phyloP scores from a whole-genome alignment of 768 basidiomycete genomes.

The Collybia mongolica region DNA sequence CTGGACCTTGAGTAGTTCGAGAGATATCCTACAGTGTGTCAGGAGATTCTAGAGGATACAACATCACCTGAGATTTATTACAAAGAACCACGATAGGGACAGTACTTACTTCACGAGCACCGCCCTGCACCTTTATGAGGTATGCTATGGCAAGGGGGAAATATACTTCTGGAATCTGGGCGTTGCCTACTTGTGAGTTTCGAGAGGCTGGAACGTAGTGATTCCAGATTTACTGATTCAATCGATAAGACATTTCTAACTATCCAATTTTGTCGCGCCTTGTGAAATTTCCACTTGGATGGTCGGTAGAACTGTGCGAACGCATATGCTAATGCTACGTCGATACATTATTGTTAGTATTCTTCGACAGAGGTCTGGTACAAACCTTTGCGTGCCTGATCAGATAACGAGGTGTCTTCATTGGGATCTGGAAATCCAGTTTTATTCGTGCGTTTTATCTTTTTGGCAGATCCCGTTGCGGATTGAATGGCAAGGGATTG shows the following conservation, averaged over 20 bases:
- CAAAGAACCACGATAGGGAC: neutral
- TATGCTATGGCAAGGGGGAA: constrained; percentile 44
- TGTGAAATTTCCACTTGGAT: constrained; percentile 69
- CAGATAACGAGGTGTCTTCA: constrained; percentile 32
- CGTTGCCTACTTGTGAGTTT: neutral
- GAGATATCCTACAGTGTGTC: constrained; percentile 8
- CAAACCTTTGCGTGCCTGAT: constrained; percentile 42
- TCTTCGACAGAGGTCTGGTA: neutral
- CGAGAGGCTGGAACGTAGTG: neutral
- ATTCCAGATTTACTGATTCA: constrained; percentile 32
- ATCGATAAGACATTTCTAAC: constrained; percentile 63
- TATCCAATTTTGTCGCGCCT: constrained; percentile 74
- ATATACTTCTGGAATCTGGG: constrained; percentile 53
- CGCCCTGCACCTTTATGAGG: constrained; percentile 47
- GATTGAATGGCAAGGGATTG: constrained; percentile 1
- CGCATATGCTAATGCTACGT: constrained; percentile 48
- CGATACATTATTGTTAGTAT: neutral
- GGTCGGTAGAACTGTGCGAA: constrained; percentile 49
- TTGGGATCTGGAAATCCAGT: constrained; percentile 44
- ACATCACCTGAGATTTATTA: neutral
- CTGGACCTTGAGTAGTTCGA: constrained; percentile 6
- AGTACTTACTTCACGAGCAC: constrained; percentile 36
- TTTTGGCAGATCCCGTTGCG: constrained; percentile 6
- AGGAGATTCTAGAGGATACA: constrained; percentile 11
- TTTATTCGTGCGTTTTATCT: constrained; percentile 40